Evolutionary conservation across 345 rosid genomes (phyloP).

Genomic region (Arabidopsis suecica): DNA sequence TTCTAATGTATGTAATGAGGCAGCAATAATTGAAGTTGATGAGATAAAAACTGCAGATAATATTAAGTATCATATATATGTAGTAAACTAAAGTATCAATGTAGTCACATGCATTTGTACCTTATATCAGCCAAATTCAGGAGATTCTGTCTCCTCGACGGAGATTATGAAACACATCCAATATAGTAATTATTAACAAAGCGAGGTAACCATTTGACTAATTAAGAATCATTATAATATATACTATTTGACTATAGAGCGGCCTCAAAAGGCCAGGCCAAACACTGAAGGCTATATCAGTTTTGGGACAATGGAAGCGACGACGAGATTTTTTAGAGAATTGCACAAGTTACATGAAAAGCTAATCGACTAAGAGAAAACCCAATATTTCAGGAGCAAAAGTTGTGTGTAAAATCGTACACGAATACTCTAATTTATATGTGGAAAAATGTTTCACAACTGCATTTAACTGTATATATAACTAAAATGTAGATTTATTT

Average conservation of each 20-base stretch:
- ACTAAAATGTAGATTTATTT: neutral
- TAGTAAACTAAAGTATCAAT: slow-evolving; percentile 1
- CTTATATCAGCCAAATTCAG: slow-evolving; percentile 28
- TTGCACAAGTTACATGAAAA: slow-evolving; percentile 11
- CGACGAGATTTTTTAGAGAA: neutral
- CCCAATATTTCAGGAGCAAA: neutral
- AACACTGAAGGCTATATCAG: neutral
- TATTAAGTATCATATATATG: neutral
- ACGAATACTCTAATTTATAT: neutral
- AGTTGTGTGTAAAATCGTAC: neutral
- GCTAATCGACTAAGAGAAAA: neutral
- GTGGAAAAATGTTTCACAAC: neutral
- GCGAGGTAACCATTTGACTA: slow-evolving; percentile 15
- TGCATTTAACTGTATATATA: neutral
- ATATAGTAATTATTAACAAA: neutral
- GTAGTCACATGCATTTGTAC: slow-evolving; percentile 33
- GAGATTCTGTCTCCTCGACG: slow-evolving; percentile 34
- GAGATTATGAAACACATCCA: slow-evolving; percentile 21
- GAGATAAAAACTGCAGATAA: neutral
- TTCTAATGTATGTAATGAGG: slow-evolving; percentile 4
- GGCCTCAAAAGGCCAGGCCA: slow-evolving; percentile 27
- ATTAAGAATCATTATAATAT: slow-evolving; percentile 10
- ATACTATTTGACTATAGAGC: slow-evolving; percentile 27
- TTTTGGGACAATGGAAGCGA: slow-evolving; percentile 19
- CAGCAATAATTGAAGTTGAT: neutral